Base-by-base conservation (phyloP, 2,329 filamentous ascomycete species). In the Chaetomium globosum region DNA sequence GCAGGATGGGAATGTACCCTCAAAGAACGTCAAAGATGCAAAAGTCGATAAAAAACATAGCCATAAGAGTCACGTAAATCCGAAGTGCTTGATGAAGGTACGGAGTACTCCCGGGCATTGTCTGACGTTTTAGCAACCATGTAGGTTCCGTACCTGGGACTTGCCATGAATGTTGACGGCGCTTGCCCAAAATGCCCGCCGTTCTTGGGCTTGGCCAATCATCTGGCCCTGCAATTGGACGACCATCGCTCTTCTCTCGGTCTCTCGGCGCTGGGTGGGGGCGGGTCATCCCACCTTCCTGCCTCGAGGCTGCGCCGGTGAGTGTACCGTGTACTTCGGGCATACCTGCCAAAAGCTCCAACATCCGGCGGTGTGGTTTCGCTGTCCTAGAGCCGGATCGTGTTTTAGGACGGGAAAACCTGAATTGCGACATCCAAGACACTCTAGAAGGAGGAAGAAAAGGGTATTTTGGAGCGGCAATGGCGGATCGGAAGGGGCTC, bases 201-300 rank as follows among this genome's bases (percentile, higher is more conserved):
- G 31, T 61, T 53, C 57, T 51, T 10, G 26, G 16, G 10, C 12
- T 19, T 31, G 31, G 43, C 52, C 57, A 65, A 61, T 61, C 43
- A 51, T 10, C 12, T 4, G 43, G 9, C 21, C 30, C 23, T 53
- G 48, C n/a, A 54, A 19, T 36, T 36, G 26, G 30, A 10, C 28
- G 53, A 33, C 31, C 30, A 48, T 63, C 55, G 49, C 57, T 54
- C 51, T 43, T 43, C 57, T 54, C 64, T 68, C 62, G 64, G 61
- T 59, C 62, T 55, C 62, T 69, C 61, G 62, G 66, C 62, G 68
- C 33, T 61, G 61, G 51, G 68, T 68, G 66, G 66, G 64, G 66
- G 66, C 60, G 64, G 66, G 59, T 48, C 55, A 58, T 57, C 52
- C 58, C 55, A 48, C 64, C 49, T 28, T 26, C 43, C 51, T 33